A percentile compares a stretch with the other conserved stretches of the same genome.
phyloP scores from a whole-genome alignment of 2,329 filamentous ascomycete species.

The Colletotrichum sp. region DNA sequence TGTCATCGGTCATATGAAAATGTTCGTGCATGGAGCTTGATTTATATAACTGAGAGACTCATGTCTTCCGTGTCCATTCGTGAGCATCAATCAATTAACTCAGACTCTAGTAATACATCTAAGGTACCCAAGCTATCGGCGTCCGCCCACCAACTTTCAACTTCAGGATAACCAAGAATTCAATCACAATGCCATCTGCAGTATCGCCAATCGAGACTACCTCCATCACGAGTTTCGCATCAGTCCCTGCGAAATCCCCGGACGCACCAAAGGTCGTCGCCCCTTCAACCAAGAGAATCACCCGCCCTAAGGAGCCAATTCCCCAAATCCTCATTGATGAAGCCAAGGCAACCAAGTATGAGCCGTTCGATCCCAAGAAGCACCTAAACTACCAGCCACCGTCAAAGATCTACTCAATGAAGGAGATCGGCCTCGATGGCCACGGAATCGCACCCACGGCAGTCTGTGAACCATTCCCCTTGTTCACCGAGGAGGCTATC shows the following conservation, averaged over 20 bases:
- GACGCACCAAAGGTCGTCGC: background rate
- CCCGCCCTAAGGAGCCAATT: background rate
- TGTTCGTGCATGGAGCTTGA: accelerated
- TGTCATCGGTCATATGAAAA: background rate
- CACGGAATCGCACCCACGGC: constrained; percentile 66
- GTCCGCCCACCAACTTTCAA: background rate
- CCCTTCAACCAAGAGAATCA: background rate
- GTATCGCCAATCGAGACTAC: background rate
- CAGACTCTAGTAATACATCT: background rate
- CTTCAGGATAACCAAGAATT: background rate
- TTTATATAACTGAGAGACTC: background rate
- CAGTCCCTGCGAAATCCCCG: background rate
- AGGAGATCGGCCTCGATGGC: constrained; percentile 63
- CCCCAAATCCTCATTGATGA: background rate
- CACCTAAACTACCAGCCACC: constrained; percentile 47
- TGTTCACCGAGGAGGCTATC: constrained; percentile 67
- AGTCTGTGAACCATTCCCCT: constrained; percentile 67
- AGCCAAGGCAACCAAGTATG: background rate
- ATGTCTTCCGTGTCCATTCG: background rate
- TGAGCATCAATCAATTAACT: background rate
- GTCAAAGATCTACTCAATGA: constrained; percentile 61
- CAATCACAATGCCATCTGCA: background rate
- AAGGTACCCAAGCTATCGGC: background rate
- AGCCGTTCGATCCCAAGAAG: background rate
- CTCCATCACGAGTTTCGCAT: background rate